Conservation (phyloP, 2,329 filamentous ascomycete species). For the Penicillium psychrosexuale region DNA sequence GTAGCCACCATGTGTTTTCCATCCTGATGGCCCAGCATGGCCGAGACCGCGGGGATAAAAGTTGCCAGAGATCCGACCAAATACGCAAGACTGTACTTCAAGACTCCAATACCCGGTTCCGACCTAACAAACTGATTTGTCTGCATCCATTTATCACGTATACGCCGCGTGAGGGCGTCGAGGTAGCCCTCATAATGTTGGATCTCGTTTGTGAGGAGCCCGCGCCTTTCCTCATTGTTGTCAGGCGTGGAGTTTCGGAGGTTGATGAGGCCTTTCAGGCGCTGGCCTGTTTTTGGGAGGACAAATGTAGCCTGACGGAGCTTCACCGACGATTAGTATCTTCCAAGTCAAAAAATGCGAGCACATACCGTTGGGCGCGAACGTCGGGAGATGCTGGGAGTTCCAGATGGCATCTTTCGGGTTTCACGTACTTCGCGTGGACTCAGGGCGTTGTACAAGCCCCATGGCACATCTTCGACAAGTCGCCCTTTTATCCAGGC, state of each 20-base stretch:
- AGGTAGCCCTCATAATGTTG: constrained; percentile 13
- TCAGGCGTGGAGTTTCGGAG: constrained; percentile 54
- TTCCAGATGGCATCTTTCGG: constrained; percentile 29
- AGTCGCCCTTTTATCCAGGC: constrained; percentile 1
- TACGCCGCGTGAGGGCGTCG: constrained; percentile 20
- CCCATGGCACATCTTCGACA: neutral
- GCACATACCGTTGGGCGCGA: constrained; percentile 35
- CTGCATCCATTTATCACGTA: constrained; percentile 39
- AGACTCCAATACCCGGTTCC: constrained; percentile 70
- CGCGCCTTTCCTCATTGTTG: constrained; percentile 33
- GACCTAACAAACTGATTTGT: constrained; percentile 64
- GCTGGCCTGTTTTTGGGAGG: constrained; percentile 79
- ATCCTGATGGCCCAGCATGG: constrained; percentile 75
- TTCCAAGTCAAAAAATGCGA: neutral
- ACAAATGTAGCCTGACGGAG: constrained; percentile 84
- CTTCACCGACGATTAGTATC: constrained; percentile 38
- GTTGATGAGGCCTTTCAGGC: constrained; percentile 74
- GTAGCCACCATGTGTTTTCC: constrained; percentile 94
- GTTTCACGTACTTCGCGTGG: constrained; percentile 14
- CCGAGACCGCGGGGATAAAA: constrained; percentile 70
- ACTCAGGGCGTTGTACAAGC: constrained; percentile 10
- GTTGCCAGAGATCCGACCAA: constrained; percentile 81
- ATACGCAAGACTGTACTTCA: constrained; percentile 92
- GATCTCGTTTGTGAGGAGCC: constrained; percentile 31
- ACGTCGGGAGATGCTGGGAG: constrained; percentile 32